Base-by-base conservation (phyloP, 805 yeast species). In the Peterozyma toletana region DNA sequence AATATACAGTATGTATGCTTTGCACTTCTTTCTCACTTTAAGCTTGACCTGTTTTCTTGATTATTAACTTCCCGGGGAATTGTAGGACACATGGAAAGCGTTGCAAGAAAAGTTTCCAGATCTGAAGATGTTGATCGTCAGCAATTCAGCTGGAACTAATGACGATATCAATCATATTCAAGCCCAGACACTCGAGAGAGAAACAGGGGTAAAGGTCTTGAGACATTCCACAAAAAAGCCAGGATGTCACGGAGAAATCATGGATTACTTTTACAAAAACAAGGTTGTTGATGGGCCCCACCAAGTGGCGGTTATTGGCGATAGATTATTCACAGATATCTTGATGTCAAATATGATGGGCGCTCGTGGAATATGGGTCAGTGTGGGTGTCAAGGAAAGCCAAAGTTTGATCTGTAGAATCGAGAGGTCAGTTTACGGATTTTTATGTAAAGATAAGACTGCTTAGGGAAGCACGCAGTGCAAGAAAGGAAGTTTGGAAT, bases 341-440 rank as follows among this genome's bases (percentile, higher is more conserved):
- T 64, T 90, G 42, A 86, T 93, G 96, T 96, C 97, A 15, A 91
- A 93, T 54, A 70, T 81, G 70, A 88, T 91, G 95, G 96, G 95
- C 0, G 70, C 93, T 0, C 77, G 78, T 62, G 86, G 91, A 0
- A 71, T 88, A 3, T 93, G 98, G 96, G 57, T 93, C 1, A 67
- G 74, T 41, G 80, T 80, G 18, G 98, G 98, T 3, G 95, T 89
- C 4, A 66, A 65, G 44, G 60, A 66, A 37, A 73, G 84, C 2
- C 60, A 69, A 21, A 71, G 75, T 44, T 37, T 70, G 11, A 70
- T 80, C 36, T 80, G 83, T 29, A 63, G 64, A 11, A 41, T 77
- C 11, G 90, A 83, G 54, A 63, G 87, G 42, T 48, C 43, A 33
- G 42, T 59, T 31, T 60, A 57, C 37, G 33, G 11, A n/a, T 45